A percentile compares a stretch with the other conserved stretches of the same genome.
phyloP scores from a whole-genome alignment of 1,139 yeast species.

The Hyphopichia wangnamkhiaoensis region DNA sequence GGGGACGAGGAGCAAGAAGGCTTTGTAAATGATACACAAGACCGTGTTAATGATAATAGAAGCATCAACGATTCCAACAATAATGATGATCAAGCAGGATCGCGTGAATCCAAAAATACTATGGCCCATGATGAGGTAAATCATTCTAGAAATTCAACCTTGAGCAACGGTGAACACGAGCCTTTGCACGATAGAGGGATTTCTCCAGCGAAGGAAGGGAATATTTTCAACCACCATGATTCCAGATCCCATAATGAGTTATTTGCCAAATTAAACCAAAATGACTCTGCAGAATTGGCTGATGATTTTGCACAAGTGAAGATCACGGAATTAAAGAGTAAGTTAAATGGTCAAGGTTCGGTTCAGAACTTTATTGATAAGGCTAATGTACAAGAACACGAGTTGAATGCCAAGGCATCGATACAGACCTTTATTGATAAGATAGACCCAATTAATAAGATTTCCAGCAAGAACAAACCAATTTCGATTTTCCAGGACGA shows the following conservation, averaged over 20 bases:
- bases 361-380: background rate
- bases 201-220: no score
- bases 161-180: no score
- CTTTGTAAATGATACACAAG: no score
- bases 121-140: no score
- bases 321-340: constrained; percentile 21
- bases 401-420: constrained; percentile 14
- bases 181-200: no score
- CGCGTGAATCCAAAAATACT: no score
- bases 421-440: constrained; percentile 40
- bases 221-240: constrained; percentile 10
- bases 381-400: background rate
- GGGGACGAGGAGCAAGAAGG: constrained; percentile 6
- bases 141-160: no score
- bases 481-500: constrained; percentile 43
- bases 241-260: constrained; percentile 11
- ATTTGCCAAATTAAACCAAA: constrained; percentile 17
- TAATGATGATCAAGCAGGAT: no score
- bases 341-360: background rate
- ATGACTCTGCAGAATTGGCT: constrained; percentile 27
- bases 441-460: constrained; percentile 42
- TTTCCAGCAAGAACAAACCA: constrained; percentile 34
- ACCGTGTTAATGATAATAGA: no score
- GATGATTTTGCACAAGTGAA: constrained; percentile 44
- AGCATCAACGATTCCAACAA: no score